Percentiles rank a stretch among this genome's conserved stretches.
Conservation (phyloP, 331 rosid species). For the Arachis monticola region DNA sequence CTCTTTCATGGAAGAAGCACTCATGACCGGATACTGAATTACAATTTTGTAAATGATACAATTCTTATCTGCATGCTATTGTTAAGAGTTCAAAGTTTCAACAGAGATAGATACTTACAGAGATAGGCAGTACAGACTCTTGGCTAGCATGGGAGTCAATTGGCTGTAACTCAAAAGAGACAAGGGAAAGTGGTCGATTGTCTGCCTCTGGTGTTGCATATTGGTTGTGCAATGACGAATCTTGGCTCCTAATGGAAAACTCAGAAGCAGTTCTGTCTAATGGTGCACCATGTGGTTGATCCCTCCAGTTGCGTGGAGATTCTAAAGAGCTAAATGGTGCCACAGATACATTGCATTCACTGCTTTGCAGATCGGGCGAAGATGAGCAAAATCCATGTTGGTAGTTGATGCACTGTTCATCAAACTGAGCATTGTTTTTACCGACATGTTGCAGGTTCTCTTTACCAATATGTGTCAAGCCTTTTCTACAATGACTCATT, state of each 20-base stretch:
- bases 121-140: slow-evolving; percentile 37
- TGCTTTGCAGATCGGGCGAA: slow-evolving; percentile 48
- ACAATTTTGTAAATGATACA: slow-evolving; percentile 33
- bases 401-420: slow-evolving; percentile 45
- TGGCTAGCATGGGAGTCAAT: slow-evolving; percentile 38
- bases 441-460: slow-evolving; percentile 43
- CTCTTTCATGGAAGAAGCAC: slow-evolving; percentile 50
- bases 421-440: slow-evolving; percentile 36
- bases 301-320: slow-evolving; percentile 40
- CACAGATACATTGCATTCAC: slow-evolving; percentile 36
- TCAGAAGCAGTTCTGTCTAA: slow-evolving; percentile 45
- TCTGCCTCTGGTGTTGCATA: slow-evolving; percentile 32
- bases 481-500: slow-evolving; percentile 34
- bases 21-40: slow-evolving; percentile 56
- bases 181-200: slow-evolving; percentile 41
- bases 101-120: slow-evolving; percentile 59
- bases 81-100: slow-evolving; percentile 3
- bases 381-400: slow-evolving; percentile 45
- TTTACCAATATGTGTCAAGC: slow-evolving; percentile 32
- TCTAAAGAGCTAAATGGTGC: slow-evolving; percentile 43
- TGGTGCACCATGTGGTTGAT: slow-evolving; percentile 39
- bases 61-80: slow-evolving; percentile 33
- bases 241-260: slow-evolving; percentile 50
- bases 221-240: slow-evolving; percentile 40
- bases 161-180: slow-evolving; percentile 42